phyloP scores from a whole-genome alignment of 2,329 filamentous ascomycete genomes.

The Pseudofabraea citricarpa region DNA sequence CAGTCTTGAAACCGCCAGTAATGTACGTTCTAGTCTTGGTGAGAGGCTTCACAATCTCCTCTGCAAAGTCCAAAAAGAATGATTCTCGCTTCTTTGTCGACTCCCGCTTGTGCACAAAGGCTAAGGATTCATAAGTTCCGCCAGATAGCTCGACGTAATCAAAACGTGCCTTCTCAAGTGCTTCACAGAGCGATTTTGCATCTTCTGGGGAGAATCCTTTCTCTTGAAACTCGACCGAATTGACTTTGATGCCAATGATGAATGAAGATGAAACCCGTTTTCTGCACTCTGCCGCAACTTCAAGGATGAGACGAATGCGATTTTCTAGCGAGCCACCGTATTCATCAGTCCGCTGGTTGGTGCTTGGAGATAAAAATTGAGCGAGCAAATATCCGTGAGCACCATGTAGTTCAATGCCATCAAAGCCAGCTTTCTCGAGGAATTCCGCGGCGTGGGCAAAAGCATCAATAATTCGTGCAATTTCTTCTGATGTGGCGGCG shows the following conservation, averaged over 20 bases:
- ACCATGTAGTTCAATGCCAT: slow-evolving; percentile 36
- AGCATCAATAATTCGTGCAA: slow-evolving; percentile 50
- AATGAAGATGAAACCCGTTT: slow-evolving; percentile 29
- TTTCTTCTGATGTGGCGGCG: slow-evolving; percentile 48
- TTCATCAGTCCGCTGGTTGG: slow-evolving; percentile 25
- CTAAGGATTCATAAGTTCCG: slow-evolving; percentile 52
- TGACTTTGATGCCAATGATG: slow-evolving; percentile 50
- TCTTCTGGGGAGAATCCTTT: slow-evolving; percentile 54
- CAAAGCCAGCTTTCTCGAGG: slow-evolving; percentile 56
- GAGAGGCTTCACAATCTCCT: slow-evolving; percentile 41
- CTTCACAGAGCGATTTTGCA: slow-evolving; percentile 44
- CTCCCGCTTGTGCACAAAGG: slow-evolving; percentile 25
- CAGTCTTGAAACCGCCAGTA: slow-evolving; percentile 58
- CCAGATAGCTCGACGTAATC: slow-evolving; percentile 68
- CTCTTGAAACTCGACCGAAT: slow-evolving; percentile 55
- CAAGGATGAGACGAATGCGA: slow-evolving; percentile 41
- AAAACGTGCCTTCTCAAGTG: slow-evolving; percentile 44
- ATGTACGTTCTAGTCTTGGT: slow-evolving; percentile 44
- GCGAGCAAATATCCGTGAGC: slow-evolving; percentile 28
- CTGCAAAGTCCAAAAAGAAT: slow-evolving; percentile 65
- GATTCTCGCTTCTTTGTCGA: slow-evolving; percentile 51
- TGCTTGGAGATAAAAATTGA: slow-evolving; percentile 24
- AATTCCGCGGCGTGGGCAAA: slow-evolving; percentile 60
- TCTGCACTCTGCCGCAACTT: slow-evolving; percentile 58
- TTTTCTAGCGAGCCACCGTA: slow-evolving; percentile 27